Percentiles rank a stretch among this genome's conserved stretches.
These are phyloP conservation scores for Helotiales sp. DNA, from an alignment of 2,329 filamentous ascomycete genomes.

Conservation along the genomic window DNA sequence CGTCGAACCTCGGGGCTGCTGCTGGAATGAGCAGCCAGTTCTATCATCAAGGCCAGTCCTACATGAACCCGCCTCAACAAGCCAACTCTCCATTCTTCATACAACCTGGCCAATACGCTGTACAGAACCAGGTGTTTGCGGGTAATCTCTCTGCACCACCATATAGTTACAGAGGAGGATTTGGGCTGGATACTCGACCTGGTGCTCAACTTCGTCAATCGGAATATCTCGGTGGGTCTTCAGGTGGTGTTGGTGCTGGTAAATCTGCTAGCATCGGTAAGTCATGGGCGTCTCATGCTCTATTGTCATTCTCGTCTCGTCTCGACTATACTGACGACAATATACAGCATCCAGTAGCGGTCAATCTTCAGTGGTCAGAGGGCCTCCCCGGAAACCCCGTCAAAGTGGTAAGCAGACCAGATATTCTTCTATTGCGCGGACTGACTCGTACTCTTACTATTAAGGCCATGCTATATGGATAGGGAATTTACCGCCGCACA, in stretches of 20 bases:
- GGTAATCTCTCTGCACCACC: constrained; percentile 13
- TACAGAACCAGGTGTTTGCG: constrained; percentile 26
- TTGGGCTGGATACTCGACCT: constrained; percentile 23
- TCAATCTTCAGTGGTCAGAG: constrained; percentile 48
- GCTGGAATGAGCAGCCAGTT: constrained; percentile 22
- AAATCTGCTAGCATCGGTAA: constrained; percentile 32
- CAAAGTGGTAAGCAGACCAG: constrained; percentile 55
- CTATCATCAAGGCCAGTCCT: constrained; percentile 28
- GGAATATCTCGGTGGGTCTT: constrained; percentile 14
- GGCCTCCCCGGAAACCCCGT: constrained; percentile 56
- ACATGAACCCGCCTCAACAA: constrained; percentile 27
- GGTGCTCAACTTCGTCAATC: constrained; percentile 17
- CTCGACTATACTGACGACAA: neutral
- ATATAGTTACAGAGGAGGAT: constrained; percentile 21
- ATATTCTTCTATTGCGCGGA: neutral
- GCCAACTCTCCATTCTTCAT: constrained; percentile 25
- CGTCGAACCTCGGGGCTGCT: constrained; percentile 16
- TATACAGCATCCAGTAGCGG: constrained; percentile 34
- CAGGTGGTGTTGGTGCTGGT: constrained; percentile 7
- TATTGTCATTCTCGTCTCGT: neutral
- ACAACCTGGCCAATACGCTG: constrained; percentile 26
- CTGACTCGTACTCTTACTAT: constrained; percentile 52
- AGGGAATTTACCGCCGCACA: constrained; percentile 85
- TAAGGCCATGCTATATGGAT: constrained; percentile 95
- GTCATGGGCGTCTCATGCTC: constrained; percentile 4